A percentile compares a stretch with the other conserved stretches of the same genome.
These are phyloP conservation scores for Xylariaceae sp. DNA, from an alignment of 2,329 filamentous ascomycete genomes.

Conservation along the genomic window DNA sequence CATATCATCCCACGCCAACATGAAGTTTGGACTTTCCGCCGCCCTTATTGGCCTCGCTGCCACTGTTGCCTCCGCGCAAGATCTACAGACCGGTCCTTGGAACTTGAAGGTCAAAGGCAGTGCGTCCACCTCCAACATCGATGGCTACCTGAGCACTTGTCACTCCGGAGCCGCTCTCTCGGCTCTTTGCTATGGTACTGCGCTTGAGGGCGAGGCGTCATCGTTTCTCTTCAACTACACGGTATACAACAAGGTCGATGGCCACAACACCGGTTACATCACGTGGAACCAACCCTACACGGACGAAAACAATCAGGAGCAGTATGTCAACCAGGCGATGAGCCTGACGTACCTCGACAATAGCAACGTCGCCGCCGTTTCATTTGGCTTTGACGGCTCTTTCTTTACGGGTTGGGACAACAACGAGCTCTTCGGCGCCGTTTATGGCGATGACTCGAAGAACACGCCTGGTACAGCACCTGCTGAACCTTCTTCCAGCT, in stretches of 20 bases:
- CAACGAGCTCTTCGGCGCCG: constrained; percentile 26
- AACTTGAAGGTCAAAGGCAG: constrained; percentile 30
- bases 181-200: constrained; percentile 27
- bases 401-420: constrained; percentile 29
- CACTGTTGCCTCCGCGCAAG: constrained; percentile 28
- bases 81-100: constrained; percentile 32
- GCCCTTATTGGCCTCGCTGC: constrained; percentile 27
- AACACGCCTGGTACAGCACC: constrained; percentile 22
- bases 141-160: constrained; percentile 35
- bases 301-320: constrained; percentile 9
- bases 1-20: constrained; percentile 19
- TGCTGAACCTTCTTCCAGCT: constrained; percentile 1
- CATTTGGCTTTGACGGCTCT: constrained; percentile 21
- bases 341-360: constrained; percentile 20
- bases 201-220: constrained; percentile 8
- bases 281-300: constrained; percentile 28
- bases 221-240: constrained; percentile 35
- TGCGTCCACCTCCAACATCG: constrained; percentile 20
- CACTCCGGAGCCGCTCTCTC: constrained; percentile 34
- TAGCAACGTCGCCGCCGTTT: constrained; percentile 31
- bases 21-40: constrained; percentile 29
- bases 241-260: constrained; percentile 11
- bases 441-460: constrained; percentile 27
- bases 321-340: constrained; percentile 18
- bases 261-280: constrained; percentile 24